phyloP scores from a whole-genome alignment of 2,329 filamentous ascomycete species.

The Neurospora sp. region DNA sequence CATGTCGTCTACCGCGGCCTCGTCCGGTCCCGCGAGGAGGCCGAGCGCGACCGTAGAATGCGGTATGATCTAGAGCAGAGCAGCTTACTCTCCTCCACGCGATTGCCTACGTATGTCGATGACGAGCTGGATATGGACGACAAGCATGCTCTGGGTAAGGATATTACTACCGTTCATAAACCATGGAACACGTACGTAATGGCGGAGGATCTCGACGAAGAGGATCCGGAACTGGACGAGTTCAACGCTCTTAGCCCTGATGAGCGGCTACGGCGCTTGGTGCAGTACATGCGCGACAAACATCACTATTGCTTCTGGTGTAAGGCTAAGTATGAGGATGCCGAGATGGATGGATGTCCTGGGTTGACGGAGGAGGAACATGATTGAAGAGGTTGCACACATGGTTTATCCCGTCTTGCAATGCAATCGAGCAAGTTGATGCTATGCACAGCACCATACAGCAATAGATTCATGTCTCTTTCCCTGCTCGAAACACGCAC shows the following conservation, averaged over 20 bases:
- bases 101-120: slow-evolving; percentile 58
- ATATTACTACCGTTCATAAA: background rate
- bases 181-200: slow-evolving; percentile 43
- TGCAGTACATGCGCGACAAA: slow-evolving; percentile 59
- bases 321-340: slow-evolving; percentile 70
- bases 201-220: slow-evolving; percentile 63
- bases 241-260: slow-evolving; percentile 61
- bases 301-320: slow-evolving; percentile 94
- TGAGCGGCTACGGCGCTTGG: slow-evolving; percentile 57
- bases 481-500: background rate
- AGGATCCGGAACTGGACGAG: slow-evolving; percentile 69
- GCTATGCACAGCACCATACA: background rate
- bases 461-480: background rate
- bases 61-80: slow-evolving; percentile 57
- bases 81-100: slow-evolving; percentile 29
- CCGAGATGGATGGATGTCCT: slow-evolving; percentile 76
- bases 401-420: background rate
- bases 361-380: slow-evolving; percentile 79
- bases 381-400: slow-evolving; percentile 28
- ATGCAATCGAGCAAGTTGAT: background rate
- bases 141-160: slow-evolving; percentile 54
- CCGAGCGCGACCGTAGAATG: slow-evolving; percentile 57
- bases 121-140: slow-evolving; percentile 65
- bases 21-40: slow-evolving; percentile 58
- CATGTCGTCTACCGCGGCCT: slow-evolving; percentile 74